Evolutionary conservation across 176 grass and related monocot species (phyloP).

Genomic region (Saccharum spontaneum): DNA sequence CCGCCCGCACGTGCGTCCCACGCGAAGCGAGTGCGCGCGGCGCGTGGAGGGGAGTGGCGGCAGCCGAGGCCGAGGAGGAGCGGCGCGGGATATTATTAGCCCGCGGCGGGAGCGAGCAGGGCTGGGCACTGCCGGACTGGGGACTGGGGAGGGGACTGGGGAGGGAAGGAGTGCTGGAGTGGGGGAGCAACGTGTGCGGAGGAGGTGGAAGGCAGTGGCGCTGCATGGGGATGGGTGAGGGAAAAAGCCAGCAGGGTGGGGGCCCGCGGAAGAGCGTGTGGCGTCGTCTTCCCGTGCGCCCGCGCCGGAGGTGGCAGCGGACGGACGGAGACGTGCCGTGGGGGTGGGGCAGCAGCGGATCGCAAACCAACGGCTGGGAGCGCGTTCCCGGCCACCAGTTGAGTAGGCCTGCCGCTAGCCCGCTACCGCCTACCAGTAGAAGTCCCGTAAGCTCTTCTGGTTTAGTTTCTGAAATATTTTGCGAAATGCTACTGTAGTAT

Average conservation of each 20-base stretch:
- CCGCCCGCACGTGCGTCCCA: not conserved
- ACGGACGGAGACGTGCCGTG: not conserved
- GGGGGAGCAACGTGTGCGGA: constrained; percentile 50
- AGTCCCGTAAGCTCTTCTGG: not conserved
- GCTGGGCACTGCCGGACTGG: not conserved
- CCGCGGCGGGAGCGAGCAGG: not conserved
- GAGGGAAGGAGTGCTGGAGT: no score
- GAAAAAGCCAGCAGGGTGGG: not conserved
- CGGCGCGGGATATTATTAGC: constrained; percentile 42
- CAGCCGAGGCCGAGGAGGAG: not conserved
- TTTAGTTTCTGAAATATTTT: no score
- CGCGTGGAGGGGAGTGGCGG: not conserved
- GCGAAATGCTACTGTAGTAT: no score
- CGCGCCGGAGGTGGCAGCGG: constrained; percentile 14
- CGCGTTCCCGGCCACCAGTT: constrained; percentile 25
- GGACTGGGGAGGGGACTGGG: not conserved
- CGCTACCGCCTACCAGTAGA: no score
- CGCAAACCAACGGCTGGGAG: constrained; percentile 58
- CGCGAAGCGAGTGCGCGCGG: not conserved
- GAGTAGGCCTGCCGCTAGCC: no score
- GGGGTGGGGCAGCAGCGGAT: constrained; percentile 14
- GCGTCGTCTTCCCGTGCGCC: constrained; percentile 47
- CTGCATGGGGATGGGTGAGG: constrained; percentile 43
- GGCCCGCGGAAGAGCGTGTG: constrained; percentile 19
- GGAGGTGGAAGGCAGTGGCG: constrained; percentile 6